Base-by-base conservation (phyloP, 306 rosid species). In the Quercus cerris region DNA sequence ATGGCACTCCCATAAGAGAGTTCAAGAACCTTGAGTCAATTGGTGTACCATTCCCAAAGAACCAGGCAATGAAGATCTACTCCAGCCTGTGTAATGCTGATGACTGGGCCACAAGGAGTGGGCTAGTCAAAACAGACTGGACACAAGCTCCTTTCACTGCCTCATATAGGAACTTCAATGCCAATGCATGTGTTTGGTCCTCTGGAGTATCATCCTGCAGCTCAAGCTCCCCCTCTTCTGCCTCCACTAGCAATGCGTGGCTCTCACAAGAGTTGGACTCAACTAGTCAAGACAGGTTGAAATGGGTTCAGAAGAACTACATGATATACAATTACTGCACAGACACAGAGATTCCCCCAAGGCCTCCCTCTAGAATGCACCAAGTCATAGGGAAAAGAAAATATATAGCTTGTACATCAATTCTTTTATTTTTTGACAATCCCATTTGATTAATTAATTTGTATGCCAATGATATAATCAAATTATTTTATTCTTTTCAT, bases 31-130 rank as follows among this genome's bases (percentile, higher is more conserved):
- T 77, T 1, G 97, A 87, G 75, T 78, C 92, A 3, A 56, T 5
- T 0, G 94, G 94, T 17, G 81, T 90, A 4, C 84, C 88, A 5
- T 92, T 87, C 49, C 97, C 92, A 0, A 89, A 83, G 82, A 52
- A 62, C 3, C 93, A 92, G 22, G 62, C 92, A 4, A 90, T 90
- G 93, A 85, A 88, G 27, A 81, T 90, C 17, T 79, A 89, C 46
- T 87, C 94, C 0, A 90, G 93, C 66, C 76, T 92, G 0, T 92
- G 94, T 94, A 89, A 90, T 79, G 93, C 97, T 0, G 97, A 93
- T 73, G 97, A 93, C 25, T 93, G 93, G 97, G 97, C 97, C 3
- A 93, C 97, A 1, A 91, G 94, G 18, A 94, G 97, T 0, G 97
- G 93, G 1, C 82, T 87, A 1, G 92, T 90, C 5, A 92, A 90